A percentile compares a stretch with the other conserved stretches of the same genome.
These are phyloP conservation scores for Canavalia gladiata DNA, from an alignment of 306 rosid genomes.

Conservation along the genomic window DNA sequence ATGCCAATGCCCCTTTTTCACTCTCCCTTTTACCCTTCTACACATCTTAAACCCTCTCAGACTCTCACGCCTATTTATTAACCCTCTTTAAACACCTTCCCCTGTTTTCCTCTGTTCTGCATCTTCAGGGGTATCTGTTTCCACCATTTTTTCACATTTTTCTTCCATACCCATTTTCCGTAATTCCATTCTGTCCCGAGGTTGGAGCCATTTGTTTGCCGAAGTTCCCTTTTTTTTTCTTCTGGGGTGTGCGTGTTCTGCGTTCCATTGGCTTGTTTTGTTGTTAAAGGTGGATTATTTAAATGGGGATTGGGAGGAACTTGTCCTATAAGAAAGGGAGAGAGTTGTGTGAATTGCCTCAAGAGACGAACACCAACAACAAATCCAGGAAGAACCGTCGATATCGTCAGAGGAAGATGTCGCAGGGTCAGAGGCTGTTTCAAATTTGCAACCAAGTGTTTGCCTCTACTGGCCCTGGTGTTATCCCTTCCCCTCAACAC, in stretches of 20 bases:
- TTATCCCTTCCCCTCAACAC: conserved; percentile 68
- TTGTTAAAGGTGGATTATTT: conserved; percentile 27
- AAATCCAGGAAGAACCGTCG: conserved; percentile 70
- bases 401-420: conserved; percentile 63
- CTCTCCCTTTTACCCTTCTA: conserved; percentile 35
- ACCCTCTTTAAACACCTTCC: background rate
- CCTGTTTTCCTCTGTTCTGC: conserved; percentile 44
- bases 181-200: background rate
- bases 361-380: conserved; percentile 59
- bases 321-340: conserved; percentile 60
- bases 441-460: conserved; percentile 77
- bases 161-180: conserved; percentile 27
- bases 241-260: background rate
- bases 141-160: conserved; percentile 2
- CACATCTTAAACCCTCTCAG: conserved; percentile 41
- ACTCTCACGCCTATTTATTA: background rate
- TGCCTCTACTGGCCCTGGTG: conserved; percentile 58
- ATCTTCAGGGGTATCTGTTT: conserved; percentile 2
- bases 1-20: conserved; percentile 48
- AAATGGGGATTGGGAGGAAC: conserved; percentile 81
- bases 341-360: conserved; percentile 58
- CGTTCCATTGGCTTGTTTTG: background rate
- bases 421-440: conserved; percentile 68
- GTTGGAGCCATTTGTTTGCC: background rate
- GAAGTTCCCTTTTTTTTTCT: background rate